Evolutionary conservation across 495 filamentous ascomycete genomes (phyloP), one percentile per base, ranked within the genome.

Genomic region (Penicillium lividum): DNA sequence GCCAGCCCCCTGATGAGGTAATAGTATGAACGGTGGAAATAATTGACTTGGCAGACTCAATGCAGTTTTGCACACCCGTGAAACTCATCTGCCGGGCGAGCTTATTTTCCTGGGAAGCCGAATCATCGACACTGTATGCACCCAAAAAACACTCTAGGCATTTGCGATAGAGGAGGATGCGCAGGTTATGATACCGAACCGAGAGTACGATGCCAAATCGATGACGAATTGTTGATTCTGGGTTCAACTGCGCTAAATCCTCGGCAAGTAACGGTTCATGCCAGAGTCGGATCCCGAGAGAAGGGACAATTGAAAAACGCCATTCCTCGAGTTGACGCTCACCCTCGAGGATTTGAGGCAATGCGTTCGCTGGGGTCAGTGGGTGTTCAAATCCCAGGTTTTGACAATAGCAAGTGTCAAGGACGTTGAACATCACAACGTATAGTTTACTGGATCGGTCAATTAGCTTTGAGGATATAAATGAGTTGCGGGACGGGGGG

Each of bases 131-230:
- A 2, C 69, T 65, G 49, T 67, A 61, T 7, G 40, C 28, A 52
- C 61, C 61, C 38, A 73, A 51, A 30, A 73, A 75, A 30, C 68
- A 62, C 28, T 69, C 71, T 4, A 75, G 59, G 34, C 73, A 68
- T 27, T 64, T 64, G 3, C 73, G 61, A 38, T 76, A 66, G 16
- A 76, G 60, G 5, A 76, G 63, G 11, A 71, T 68, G 5, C 69
- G 61, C 1, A 74, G 66, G 36, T 75, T 74, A 50, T 71, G 68
- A 48, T 74, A 75, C 25, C 73, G 60, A 38, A 75, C 42, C 5
- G 63, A 60, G 10, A 76, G 48, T 13, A 76, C 68, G 44, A 74
- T 72, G n/a, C 55, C 38, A 33, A 66, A 66, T 50, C 57, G 34
- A n/a, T 60, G 44, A 5, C 25, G 28, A 22, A 51, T 63, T 0